Base-by-base conservation (phyloP, 2,329 filamentous ascomycete genomes). In the Venturia carpophila region DNA sequence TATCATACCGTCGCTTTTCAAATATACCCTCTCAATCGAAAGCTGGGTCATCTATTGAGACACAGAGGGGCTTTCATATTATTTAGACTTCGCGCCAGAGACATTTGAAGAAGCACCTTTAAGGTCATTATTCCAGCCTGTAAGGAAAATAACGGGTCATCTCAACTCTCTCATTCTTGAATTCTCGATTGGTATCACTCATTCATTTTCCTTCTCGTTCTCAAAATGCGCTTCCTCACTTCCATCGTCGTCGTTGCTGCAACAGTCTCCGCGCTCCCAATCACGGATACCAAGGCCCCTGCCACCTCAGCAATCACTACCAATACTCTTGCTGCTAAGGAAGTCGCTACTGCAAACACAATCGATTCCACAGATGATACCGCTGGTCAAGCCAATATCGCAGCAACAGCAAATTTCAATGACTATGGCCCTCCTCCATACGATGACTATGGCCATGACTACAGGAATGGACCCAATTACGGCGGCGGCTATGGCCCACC, bases 191-290 rank as follows among this genome's bases (percentile, higher is more conserved):
- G 52, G 30, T n/a, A 37, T n/a, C 30, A 37, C 19, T 37, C 27
- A 58, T 17, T 58, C 30, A 37, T 37, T 37, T 15, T 37, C 19
- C 2, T 58, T 58, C 3, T 30, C 17, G 17, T 34, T 37, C 27
- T 56, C 39, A 61, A 27, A 13, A 61, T 61, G 60, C 60, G 11
- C 10, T 61, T 61, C 42, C 39, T 61, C 27, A 42, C 37, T 21
- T 42, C 21, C 13, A 27, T 45, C 37, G 15, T 61, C 39, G n/a
- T 61, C 27, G 27, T 61, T 34, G 60, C 60, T 6, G 37, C 60
- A 61, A 34, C 39, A 21, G 9, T 45, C 24, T 24, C 15, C 13
- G 60, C 60, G 37, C 60, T 58, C n/a, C 52, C 52, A 19, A 58
- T 58, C 30, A 58, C 30, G 6, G 30, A 58, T 10, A 58, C 30